phyloP scores from a whole-genome alignment of 176 grass and related monocot genomes.

The Musa troglodytarum region DNA sequence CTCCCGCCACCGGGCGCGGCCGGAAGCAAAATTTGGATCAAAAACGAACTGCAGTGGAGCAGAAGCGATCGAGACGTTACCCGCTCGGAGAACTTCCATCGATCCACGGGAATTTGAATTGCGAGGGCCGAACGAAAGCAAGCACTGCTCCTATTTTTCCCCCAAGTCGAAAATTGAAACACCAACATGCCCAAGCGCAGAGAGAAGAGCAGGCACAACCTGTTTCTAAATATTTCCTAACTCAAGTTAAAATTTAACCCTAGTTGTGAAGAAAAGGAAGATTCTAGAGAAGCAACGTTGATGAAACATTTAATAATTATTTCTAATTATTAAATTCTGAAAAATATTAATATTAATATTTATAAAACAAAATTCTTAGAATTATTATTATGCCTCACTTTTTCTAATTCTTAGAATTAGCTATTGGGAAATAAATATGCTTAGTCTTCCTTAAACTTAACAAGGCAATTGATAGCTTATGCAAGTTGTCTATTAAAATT shows the following conservation, averaged over 20 bases:
- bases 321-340: too few species aligned
- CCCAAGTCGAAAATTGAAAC: conserved; percentile 1
- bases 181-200: neutral
- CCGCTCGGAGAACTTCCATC: neutral
- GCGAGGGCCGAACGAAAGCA: neutral
- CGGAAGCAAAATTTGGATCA: neutral
- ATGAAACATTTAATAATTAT: neutral
- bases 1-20: neutral
- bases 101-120: neutral
- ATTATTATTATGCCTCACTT: too few species aligned
- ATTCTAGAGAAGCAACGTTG: neutral
- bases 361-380: too few species aligned
- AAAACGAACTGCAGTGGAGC: neutral
- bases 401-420: too few species aligned
- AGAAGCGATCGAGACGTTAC: conserved; percentile 7
- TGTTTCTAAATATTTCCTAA: neutral
- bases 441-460: too few species aligned
- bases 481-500: too few species aligned
- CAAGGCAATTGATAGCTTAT: too few species aligned
- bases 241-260: conserved; percentile 19
- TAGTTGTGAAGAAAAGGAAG: neutral
- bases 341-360: too few species aligned
- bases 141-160: neutral
- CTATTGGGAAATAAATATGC: too few species aligned
- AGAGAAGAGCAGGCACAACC: neutral